A percentile compares a stretch with the other conserved stretches of the same genome.
Conservation (phyloP, 805 yeast genomes). For the Grigorovia jiainica region DNA sequence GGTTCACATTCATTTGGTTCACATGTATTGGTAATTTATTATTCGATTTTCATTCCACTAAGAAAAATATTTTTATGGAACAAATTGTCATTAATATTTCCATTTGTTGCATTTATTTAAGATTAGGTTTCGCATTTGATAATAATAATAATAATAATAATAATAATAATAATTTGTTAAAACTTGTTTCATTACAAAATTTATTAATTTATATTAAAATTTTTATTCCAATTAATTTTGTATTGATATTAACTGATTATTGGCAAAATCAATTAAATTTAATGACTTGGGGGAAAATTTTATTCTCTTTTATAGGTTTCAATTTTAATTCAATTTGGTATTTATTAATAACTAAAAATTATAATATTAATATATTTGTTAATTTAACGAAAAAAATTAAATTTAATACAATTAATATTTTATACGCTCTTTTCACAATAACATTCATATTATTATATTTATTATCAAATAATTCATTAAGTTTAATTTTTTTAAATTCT, state of each 20-base stretch:
- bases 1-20: background rate
- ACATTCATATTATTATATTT: background rate
- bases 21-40: background rate
- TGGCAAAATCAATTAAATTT: background rate
- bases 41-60: background rate
- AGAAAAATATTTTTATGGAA: background rate
- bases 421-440: background rate
- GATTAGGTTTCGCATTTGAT: background rate
- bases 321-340: background rate
- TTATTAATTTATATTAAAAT: background rate
- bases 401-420: no score
- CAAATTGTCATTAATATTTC: background rate
- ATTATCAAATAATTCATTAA: background rate
- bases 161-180: background rate
- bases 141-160: background rate
- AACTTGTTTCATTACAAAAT: background rate
- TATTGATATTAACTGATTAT: background rate
- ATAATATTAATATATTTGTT: background rate
- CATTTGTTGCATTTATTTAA: background rate
- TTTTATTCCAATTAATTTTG: background rate
- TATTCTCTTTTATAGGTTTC: background rate
- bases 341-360: no score
- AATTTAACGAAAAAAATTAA: background rate
- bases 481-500: background rate
- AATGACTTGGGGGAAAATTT: background rate